Base-by-base conservation (phyloP, 148 eudicot species). In the Vaccinium darrowii region DNA sequence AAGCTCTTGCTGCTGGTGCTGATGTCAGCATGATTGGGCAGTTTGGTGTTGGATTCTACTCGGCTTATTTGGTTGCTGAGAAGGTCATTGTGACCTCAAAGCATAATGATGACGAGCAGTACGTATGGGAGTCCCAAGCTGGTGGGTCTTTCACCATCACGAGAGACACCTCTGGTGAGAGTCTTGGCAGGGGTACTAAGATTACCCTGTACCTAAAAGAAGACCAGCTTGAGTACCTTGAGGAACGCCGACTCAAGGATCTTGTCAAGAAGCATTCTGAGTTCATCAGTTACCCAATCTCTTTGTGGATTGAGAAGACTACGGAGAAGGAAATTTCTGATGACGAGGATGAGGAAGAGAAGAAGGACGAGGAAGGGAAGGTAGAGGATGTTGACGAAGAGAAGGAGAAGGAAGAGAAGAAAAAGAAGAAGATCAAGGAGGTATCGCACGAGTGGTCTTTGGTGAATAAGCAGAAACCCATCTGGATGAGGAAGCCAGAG, bases 401-500 rank as follows among this genome's bases (percentile, higher is more conserved):
- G 80, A 93, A 94, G 80, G 95, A 93, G 86, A 91, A 93, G 76
- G 93, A 93, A 79, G 95, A 93, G 84, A 93, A 94, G 90, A 94
- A 94, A 85, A 94, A 93, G 91, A 94, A 94, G 90, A 94, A 88
- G 89, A 93, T 94, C 83, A 94, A 94, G 93, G 98, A 94, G 72
- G 95, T 94, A n/a, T 91, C 98, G 1, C 83, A 94, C 23, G 95
- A 94, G 84, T 94, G 98, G 98, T 69, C 88, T 77, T 81, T 91
- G 79, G 90, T 94, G 63, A 93, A 93, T 88, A 93, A 91, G 86
- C 95, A 93, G 84, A 93, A 93, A 87, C 95, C 92, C 3, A 94
- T 94, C 83, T 94, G 98, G 98, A 94, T 94, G 98, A 94, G 98
- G 93, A 94, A 94, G 88, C 95, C 98, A 1, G 98, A 94, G 84